Evolutionary conservation across 202 grass and related monocot species (phyloP).

Genomic region (Schoenoplectus tabernaemontani): DNA sequence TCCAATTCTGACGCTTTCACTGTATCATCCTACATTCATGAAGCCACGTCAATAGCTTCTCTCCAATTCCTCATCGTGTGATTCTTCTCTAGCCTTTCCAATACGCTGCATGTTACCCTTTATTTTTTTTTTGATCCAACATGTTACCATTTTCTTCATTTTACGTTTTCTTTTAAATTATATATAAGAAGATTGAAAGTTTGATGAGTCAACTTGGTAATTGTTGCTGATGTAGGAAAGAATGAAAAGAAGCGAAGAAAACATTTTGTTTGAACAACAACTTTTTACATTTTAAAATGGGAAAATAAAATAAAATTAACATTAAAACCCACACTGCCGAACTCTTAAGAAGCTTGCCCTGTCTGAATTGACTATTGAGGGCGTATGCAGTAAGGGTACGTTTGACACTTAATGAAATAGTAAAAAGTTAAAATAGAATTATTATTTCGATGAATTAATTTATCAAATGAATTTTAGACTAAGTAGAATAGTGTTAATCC

Average conservation of each 20-base stretch:
- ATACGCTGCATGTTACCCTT: background rate
- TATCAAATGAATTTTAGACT: too few species aligned
- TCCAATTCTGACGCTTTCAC: constrained; percentile 3
- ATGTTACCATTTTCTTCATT: background rate
- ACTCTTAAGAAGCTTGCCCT: background rate
- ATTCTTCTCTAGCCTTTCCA: background rate
- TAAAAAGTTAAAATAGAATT: too few species aligned
- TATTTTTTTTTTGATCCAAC: too few species aligned
- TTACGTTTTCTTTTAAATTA: background rate
- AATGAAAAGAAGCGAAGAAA: background rate
- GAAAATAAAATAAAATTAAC: background rate
- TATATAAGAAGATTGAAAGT: background rate
- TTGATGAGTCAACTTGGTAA: background rate
- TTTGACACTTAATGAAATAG: too few species aligned
- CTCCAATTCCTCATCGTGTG: background rate
- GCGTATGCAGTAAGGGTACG: background rate
- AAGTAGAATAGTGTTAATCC: too few species aligned
- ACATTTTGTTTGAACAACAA: background rate
- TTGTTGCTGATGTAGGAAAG: background rate
- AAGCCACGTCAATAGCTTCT: constrained; percentile 5
- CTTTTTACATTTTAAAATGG: too few species aligned
- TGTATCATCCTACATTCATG: constrained; percentile 19
- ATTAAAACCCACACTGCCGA: background rate
- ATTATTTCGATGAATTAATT: too few species aligned
- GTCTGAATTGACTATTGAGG: background rate